Percentiles rank a stretch among this genome's conserved stretches.
phyloP scores from a whole-genome alignment of 2,329 filamentous ascomycete species.

The Sarocladium strictum region DNA sequence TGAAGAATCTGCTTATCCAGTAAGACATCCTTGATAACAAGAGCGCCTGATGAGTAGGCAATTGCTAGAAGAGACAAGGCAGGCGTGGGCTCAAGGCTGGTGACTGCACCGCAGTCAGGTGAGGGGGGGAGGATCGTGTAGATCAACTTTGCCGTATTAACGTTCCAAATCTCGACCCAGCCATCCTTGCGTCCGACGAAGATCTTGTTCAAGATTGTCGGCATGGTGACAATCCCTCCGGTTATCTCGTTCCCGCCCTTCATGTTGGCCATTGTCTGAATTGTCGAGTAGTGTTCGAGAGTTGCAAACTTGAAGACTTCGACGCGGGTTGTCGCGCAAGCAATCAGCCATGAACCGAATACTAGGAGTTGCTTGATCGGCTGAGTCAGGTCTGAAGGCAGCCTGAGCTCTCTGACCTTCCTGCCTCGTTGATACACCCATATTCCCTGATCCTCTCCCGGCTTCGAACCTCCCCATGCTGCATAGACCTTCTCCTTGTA shows the following conservation, averaged over 20 bases:
- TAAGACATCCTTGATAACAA: conserved; percentile 77
- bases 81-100: conserved; percentile 76
- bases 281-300: conserved; percentile 84
- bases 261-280: conserved; percentile 53
- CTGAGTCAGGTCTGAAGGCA: conserved; percentile 59
- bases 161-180: conserved; percentile 93
- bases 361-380: conserved; percentile 72
- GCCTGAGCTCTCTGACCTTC: conserved; percentile 68
- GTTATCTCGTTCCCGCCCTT: conserved; percentile 64
- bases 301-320: conserved; percentile 85
- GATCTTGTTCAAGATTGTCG: conserved; percentile 93
- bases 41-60: conserved; percentile 72
- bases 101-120: conserved; percentile 71
- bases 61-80: conserved; percentile 82
- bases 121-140: conserved; percentile 80
- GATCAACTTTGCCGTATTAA: conserved; percentile 84
- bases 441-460: conserved; percentile 56
- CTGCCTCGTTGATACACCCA: conserved; percentile 93
- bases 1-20: conserved; percentile 68
- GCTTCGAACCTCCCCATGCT: conserved; percentile 69
- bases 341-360: conserved; percentile 89
- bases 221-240: conserved; percentile 78
- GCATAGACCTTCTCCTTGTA: conserved; percentile 85
- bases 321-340: conserved; percentile 66
- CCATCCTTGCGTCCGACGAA: conserved; percentile 85